Conservation (phyloP, 1,284 basidiomycete species). For the Moesziomyces aphidis region DNA sequence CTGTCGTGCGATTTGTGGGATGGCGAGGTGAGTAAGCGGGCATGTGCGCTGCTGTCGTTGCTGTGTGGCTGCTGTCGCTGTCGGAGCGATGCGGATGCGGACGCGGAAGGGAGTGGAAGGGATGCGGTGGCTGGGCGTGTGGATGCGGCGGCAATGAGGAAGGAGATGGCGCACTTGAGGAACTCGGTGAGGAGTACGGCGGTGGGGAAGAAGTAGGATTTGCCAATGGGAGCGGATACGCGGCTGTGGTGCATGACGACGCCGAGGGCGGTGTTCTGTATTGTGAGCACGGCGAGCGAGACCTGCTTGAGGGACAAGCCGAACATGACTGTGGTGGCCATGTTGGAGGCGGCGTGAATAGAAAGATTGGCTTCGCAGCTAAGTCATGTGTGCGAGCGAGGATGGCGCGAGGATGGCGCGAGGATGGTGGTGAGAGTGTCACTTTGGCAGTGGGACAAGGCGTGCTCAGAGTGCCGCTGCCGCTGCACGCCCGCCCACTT, state of each 20-base stretch:
- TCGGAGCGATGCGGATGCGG: conserved; percentile 3
- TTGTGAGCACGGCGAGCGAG: conserved; percentile 88
- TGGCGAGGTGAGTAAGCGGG: conserved; percentile 1
- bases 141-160: conserved; percentile 74
- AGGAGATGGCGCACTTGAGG: conserved; percentile 87
- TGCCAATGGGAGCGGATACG: conserved; percentile 77
- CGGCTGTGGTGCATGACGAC: conserved; percentile 74
- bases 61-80: background rate
- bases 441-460: no score
- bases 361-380: no score
- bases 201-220: conserved; percentile 86
- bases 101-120: conserved; percentile 24
- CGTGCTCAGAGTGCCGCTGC: no score
- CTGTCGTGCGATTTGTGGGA: background rate
- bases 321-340: conserved; percentile 21
- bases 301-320: conserved; percentile 45
- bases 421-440: no score
- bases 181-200: conserved; percentile 94
- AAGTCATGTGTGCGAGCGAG: no score
- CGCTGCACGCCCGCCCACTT: no score
- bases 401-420: no score
- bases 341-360: background rate
- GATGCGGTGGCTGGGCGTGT: conserved; percentile 21
- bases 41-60: conserved; percentile 10
- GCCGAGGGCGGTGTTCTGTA: conserved; percentile 76